Evolutionary conservation across 371 early-diverging fungal genomes (phyloP), one percentile per base, ranked within the genome.

Genomic region (Mucor velutinosus): DNA sequence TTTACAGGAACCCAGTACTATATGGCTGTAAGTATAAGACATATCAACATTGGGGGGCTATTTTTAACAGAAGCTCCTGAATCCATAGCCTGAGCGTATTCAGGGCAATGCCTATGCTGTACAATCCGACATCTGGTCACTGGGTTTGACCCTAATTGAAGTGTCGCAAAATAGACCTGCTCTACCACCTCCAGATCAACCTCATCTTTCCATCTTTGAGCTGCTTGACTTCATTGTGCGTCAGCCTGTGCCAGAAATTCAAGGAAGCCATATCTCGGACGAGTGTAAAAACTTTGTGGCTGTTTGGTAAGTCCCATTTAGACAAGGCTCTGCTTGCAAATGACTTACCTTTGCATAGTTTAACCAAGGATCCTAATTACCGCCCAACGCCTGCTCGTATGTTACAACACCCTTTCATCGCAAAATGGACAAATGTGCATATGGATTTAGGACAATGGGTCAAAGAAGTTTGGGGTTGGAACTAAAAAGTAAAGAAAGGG

Each of bases 1-100:
- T 97, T 97, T 85, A 94, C 95, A 0, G 99, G 99, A 8, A 98
- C 99, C 29, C 90, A 91, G 64, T 93, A 92, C 57, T 99, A 99
- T 67, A 97, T 99, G 97, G 93, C 97, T 57, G 94, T 94, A 89
- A 76, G 89, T 87, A 15, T 12, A 41, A 27, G 27, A 27, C 61
- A 25, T 27, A 27, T 12, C 37, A 53, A 15, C 15, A 53, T 27
- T 53, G 27, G 14, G 14, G 14, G 30, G 4, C 53, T 60, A 25
- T 43, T 17, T 60, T 25, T 43, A 43, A 60, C 19, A 10, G 4
- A 37, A 12, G 43, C 39, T 65, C n/a, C 58, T 47, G 17, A 58
- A 51, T 75, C 29, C 77, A 78, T 87, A 87, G 89, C 99, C 99
- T 62, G 99, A 99, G 73, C 91, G 99, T 37, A 98, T 99, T 68